These are phyloP conservation scores for Quercus rubra DNA, from an alignment of 306 rosid genomes.

Conservation along the genomic window DNA sequence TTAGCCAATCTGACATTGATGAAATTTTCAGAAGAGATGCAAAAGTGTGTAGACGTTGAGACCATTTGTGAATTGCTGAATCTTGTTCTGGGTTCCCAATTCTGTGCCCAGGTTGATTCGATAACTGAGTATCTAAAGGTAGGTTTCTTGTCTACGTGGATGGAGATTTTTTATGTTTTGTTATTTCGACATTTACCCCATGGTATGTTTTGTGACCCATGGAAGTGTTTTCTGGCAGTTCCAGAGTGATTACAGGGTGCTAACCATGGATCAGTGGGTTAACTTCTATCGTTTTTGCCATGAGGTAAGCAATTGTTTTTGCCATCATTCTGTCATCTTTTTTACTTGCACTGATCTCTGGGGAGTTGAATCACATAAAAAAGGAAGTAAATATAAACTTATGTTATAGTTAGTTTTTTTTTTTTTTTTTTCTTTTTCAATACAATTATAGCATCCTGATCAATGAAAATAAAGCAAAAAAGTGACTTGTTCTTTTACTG, in stretches of 20 bases:
- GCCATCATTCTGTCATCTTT: not conserved
- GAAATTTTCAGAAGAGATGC: slow-evolving; percentile 56
- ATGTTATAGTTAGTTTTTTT: not conserved
- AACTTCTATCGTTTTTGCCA: slow-evolving; percentile 51
- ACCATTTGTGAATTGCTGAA: slow-evolving; percentile 51
- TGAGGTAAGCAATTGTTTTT: slow-evolving; percentile 41
- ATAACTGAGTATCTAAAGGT: slow-evolving; percentile 60
- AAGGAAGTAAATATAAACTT: not conserved
- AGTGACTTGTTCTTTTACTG: not conserved
- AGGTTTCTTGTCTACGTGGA: not conserved
- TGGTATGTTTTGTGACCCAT: slow-evolving; percentile 23
- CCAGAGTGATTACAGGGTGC: slow-evolving; percentile 58
- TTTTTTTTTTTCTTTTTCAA: not conserved
- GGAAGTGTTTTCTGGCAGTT: slow-evolving; percentile 32
- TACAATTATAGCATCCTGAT: not conserved
- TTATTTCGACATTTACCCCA: not conserved
- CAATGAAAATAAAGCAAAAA: too few species aligned
- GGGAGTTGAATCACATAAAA: not conserved
- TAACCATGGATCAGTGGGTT: slow-evolving; percentile 63
- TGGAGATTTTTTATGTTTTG: not conserved
- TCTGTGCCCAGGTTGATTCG: slow-evolving; percentile 42
- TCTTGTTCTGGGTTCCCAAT: slow-evolving; percentile 47
- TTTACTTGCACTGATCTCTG: not conserved
- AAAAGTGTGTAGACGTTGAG: slow-evolving; percentile 62
- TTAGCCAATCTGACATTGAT: slow-evolving; percentile 4